phyloP scores from a whole-genome alignment of 257 asterid species.

The Capsicum pubescens region DNA sequence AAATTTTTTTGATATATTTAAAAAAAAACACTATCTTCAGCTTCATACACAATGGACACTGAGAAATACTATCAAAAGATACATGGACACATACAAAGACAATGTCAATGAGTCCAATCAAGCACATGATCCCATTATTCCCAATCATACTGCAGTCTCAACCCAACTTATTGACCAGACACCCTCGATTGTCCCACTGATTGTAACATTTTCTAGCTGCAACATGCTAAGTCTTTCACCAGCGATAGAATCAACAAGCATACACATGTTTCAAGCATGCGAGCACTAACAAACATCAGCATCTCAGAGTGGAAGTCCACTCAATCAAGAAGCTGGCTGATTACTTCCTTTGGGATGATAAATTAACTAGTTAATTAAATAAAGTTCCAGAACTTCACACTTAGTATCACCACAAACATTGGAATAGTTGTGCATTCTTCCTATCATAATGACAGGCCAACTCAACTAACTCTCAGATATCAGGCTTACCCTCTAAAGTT shows the following conservation, averaged over 20 bases:
- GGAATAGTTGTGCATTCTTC: background rate
- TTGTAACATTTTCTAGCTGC: background rate
- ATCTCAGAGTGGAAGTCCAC: background rate
- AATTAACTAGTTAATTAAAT: conserved; percentile 1
- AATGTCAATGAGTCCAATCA: background rate
- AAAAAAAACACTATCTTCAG: background rate
- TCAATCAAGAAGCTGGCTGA: conserved; percentile 14
- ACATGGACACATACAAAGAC: background rate
- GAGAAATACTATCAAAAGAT: conserved; percentile 21
- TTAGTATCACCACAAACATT: background rate
- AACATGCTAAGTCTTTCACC: background rate
- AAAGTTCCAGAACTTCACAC: background rate
- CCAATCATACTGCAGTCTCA: conserved; percentile 12
- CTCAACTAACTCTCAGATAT: background rate
- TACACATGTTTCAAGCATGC: background rate
- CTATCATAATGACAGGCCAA: background rate
- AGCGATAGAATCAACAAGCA: background rate
- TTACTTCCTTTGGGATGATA: background rate
- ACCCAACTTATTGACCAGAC: background rate
- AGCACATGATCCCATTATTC: conserved; percentile 6
- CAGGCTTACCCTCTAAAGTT: background rate
- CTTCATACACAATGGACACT: background rate
- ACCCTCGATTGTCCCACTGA: background rate
- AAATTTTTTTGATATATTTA: background rate
- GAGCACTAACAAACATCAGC: background rate